Percentiles rank a stretch among this genome's conserved stretches.
These are phyloP conservation scores for Naganishia cerealis DNA, from an alignment of 1,284 basidiomycete genomes.

Conservation along the genomic window DNA sequence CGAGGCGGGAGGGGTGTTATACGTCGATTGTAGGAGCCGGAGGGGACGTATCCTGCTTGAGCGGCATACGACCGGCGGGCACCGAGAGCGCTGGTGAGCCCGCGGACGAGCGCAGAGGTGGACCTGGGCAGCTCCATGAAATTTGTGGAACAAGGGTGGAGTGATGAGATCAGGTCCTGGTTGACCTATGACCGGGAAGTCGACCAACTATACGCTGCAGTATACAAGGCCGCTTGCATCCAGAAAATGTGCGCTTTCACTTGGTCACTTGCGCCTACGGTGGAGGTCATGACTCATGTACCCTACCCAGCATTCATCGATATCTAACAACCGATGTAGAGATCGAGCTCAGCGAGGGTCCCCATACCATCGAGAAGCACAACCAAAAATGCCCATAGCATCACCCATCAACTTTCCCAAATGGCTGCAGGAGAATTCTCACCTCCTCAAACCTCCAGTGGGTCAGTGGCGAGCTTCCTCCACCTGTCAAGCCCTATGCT, in stretches of 20 bases:
- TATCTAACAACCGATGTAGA: neutral
- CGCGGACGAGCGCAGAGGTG: slow-evolving; percentile 4
- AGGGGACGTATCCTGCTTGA: slow-evolving; percentile 24
- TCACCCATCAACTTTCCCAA: slow-evolving; percentile 75
- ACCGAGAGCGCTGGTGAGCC: neutral
- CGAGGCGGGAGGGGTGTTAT: slow-evolving; percentile 42
- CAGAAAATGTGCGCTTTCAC: slow-evolving; percentile 26
- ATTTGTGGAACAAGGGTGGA: neutral
- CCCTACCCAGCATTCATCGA: neutral
- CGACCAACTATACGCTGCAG: neutral
- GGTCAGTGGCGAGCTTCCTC: slow-evolving; percentile 50
- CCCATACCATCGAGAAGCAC: neutral
- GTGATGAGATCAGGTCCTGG: neutral
- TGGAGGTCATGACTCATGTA: slow-evolving; percentile 10
- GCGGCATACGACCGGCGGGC: slow-evolving; percentile 16
- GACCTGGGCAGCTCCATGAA: slow-evolving; percentile 19
- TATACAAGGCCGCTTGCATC: slow-evolving; percentile 11
- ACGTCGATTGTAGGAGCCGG: slow-evolving; percentile 15
- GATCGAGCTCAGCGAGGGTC: neutral
- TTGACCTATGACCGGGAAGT: neutral
- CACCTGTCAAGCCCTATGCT: slow-evolving; percentile 30
- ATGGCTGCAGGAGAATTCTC: slow-evolving; percentile 76
- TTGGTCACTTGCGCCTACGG: neutral
- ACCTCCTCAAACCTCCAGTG: slow-evolving; percentile 81
- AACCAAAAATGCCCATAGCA: slow-evolving; percentile 19